A percentile compares a stretch with the other conserved stretches of the same genome.
phyloP scores from a whole-genome alignment of 108 stramenopile genomes.

The Cyclotella sp. region DNA sequence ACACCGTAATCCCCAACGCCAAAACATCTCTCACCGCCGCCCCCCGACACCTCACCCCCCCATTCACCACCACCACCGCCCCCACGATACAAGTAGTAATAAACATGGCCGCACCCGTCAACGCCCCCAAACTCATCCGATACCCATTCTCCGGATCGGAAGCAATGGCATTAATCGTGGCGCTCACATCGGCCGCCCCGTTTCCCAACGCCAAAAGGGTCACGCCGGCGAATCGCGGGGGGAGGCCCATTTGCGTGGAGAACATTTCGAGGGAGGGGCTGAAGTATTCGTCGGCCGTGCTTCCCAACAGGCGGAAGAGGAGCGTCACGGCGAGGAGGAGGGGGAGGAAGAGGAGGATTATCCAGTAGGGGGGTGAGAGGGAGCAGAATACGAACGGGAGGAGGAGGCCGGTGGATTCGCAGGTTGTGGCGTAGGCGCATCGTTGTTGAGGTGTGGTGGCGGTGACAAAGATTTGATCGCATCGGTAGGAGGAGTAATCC shows the following conservation, averaged over 20 bases:
- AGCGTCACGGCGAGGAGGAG: slow-evolving; percentile 74
- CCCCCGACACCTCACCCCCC: slow-evolving; percentile 83
- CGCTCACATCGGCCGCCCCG: slow-evolving; percentile 96
- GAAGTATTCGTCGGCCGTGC: slow-evolving; percentile 97
- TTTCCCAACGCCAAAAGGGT: slow-evolving; percentile 96
- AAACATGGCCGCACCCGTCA: slow-evolving; percentile 96
- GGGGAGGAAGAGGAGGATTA: slow-evolving; percentile 62
- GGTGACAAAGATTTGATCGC: slow-evolving; percentile 12
- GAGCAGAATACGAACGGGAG: slow-evolving; percentile 78
- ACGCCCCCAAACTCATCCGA: slow-evolving; percentile 83
- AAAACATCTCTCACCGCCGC: slow-evolving; percentile 87
- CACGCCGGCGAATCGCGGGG: slow-evolving; percentile 96
- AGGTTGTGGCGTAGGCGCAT: slow-evolving; percentile 76
- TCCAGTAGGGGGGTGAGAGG: slow-evolving; percentile 45
- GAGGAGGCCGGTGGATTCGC: slow-evolving; percentile 68
- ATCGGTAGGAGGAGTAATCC: slow-evolving; percentile 3
- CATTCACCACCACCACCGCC: slow-evolving; percentile 74
- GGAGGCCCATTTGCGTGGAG: slow-evolving; percentile 77
- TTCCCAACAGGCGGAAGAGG: slow-evolving; percentile 89
- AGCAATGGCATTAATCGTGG: slow-evolving; percentile 87
- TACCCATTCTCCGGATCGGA: slow-evolving; percentile 82
- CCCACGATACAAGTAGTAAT: slow-evolving; percentile 87
- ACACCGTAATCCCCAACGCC: slow-evolving; percentile 64
- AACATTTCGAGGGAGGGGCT: slow-evolving; percentile 93
- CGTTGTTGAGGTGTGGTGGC: slow-evolving; percentile 24